Percentiles rank a stretch among this genome's conserved stretches.
Evolutionary conservation across 352 stramenopile genomes (phyloP).

Genomic region (Aphanomyces stellatus): DNA sequence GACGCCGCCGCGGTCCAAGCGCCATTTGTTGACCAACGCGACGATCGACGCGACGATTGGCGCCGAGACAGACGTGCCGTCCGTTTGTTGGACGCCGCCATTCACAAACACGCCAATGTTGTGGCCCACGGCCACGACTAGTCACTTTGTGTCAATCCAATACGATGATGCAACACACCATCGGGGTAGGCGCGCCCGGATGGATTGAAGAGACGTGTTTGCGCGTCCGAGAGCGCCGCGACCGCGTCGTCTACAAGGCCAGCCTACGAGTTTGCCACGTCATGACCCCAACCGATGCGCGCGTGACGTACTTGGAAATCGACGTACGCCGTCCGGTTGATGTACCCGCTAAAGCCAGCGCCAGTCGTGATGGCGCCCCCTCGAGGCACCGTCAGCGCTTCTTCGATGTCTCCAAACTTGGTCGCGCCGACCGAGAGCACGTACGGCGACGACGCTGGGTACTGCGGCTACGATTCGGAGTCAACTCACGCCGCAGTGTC

Average conservation of each 20-base stretch:
- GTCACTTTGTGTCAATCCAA: too few relatives aligned
- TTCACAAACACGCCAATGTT: conserved; percentile 55
- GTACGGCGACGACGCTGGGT: conserved; percentile 63
- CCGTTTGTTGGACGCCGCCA: conserved; percentile 38
- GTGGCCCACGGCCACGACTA: conserved; percentile 49
- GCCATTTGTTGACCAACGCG: conserved; percentile 41
- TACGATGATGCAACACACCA: too few relatives aligned
- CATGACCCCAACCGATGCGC: too few relatives aligned
- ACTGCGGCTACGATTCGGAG: conserved; percentile 38
- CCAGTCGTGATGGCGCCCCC: conserved; percentile 61
- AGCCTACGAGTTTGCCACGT: conserved; percentile 24
- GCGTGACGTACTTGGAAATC: too few relatives aligned
- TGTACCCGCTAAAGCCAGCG: conserved; percentile 58
- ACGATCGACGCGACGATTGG: conserved; percentile 60
- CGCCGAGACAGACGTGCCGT: conserved; percentile 66
- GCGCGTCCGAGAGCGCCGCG: conserved; percentile 16
- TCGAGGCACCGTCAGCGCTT: conserved; percentile 37
- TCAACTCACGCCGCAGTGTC: not conserved
- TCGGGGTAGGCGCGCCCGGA: conserved; percentile 52
- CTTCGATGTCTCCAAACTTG: conserved; percentile 37
- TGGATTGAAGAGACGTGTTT: conserved; percentile 26
- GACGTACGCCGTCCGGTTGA: conserved; percentile 37
- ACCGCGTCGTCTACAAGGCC: conserved; percentile 31
- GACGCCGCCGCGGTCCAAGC: conserved; percentile 28
- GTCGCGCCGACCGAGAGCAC: conserved; percentile 61